Conservation (phyloP, 345 rosid genomes). For the Hibiscus mutabilis region DNA sequence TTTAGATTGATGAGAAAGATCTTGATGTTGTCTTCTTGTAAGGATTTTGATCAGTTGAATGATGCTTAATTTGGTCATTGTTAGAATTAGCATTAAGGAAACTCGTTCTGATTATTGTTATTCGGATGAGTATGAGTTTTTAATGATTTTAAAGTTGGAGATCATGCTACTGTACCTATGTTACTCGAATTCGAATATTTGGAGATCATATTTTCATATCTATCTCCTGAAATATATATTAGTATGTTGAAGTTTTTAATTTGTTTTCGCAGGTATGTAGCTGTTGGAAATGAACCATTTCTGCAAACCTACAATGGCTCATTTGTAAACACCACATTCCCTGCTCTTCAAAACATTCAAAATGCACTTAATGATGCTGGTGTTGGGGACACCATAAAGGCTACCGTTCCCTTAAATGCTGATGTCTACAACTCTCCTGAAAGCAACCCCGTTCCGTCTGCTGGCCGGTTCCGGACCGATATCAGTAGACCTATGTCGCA, state of each 20-base stretch:
- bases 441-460: conserved; percentile 55
- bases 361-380: conserved; percentile 75
- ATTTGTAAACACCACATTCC: conserved; percentile 54
- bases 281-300: conserved; percentile 89
- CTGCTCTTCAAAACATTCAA: conserved; percentile 86
- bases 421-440: conserved; percentile 72
- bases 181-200: neutral
- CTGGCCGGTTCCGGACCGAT: conserved; percentile 69
- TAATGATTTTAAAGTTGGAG: neutral
- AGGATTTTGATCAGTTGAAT: too few species aligned
- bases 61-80: too few species aligned
- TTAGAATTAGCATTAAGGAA: too few species aligned
- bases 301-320: conserved; percentile 62
- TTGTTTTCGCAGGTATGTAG: conserved; percentile 54
- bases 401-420: conserved; percentile 80
- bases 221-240: too few species aligned
- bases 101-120: neutral
- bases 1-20: too few species aligned
- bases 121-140: neutral
- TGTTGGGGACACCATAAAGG: conserved; percentile 65
- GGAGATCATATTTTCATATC: too few species aligned
- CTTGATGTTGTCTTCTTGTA: too few species aligned
- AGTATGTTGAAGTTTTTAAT: neutral
- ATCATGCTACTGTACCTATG: neutral
- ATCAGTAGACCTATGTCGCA: conserved; percentile 46